These are phyloP conservation scores for Lolium rigidum DNA, from an alignment of 176 grass and related monocot species.

Conservation along the genomic window DNA sequence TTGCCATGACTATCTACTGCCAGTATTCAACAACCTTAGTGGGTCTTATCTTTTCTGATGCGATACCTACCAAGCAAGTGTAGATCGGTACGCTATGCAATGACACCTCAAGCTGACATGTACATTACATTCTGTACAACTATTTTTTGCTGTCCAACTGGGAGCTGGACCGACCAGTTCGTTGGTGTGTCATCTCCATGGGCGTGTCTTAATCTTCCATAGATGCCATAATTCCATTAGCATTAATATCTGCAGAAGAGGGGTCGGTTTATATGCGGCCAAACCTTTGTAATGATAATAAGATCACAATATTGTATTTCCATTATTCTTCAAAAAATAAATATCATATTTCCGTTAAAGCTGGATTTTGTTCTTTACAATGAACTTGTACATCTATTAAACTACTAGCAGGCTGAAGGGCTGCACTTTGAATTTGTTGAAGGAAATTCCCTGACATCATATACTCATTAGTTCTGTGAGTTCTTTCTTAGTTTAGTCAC, in stretches of 20 bases:
- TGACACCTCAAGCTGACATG: constrained; percentile 45
- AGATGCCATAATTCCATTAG: constrained; percentile 21
- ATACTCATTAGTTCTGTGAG: background rate
- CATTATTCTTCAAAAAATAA: no score
- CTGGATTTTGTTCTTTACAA: constrained; percentile 16
- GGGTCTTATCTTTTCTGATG: constrained; percentile 23
- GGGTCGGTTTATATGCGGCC: background rate
- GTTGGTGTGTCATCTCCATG: constrained; percentile 44
- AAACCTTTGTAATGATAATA: background rate
- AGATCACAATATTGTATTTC: background rate
- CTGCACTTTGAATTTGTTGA: background rate
- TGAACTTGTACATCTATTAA: constrained; percentile 36
- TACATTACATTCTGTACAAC: constrained; percentile 47
- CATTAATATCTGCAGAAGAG: constrained; percentile 21
- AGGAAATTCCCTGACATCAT: background rate
- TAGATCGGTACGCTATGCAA: constrained; percentile 33
- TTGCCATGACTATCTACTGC: no score
- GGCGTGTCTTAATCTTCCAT: constrained; percentile 33
- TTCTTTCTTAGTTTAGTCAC: background rate
- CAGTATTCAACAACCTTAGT: no score
- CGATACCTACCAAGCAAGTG: constrained; percentile 36
- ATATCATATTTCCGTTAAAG: background rate
- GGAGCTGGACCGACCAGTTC: constrained; percentile 51
- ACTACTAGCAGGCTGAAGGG: constrained; percentile 25
- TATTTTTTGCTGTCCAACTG: constrained; percentile 47